Conservation (phyloP, 129 eudicot species). For the Helianthus annuus region HanXRQr2.0-SUNRISE NC_035445.2:501809-502308, state of each 20-base stretch:
- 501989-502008: conserved; percentile 73
- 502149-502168: background rate
- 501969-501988: background rate
- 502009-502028: conserved; percentile 70
- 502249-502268: background rate
- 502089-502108: conserved; percentile 92
- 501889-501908: conserved; percentile 79
- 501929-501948: conserved; percentile 31
- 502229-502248: background rate
- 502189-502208: background rate
- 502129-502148: conserved; percentile 1
- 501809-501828: conserved; percentile 52
- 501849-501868: conserved; percentile 13
- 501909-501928: conserved; percentile 82
- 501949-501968: no score
- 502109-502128: conserved; percentile 64
- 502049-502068: conserved; percentile 44
- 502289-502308: background rate
- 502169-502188: background rate
- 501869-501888: conserved; percentile 36
- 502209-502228: background rate
- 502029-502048: conserved; percentile 63
- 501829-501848: conserved; percentile 40
- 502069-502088: conserved; percentile 36
- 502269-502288: background rate